Percentiles rank a stretch among this genome's conserved stretches.
These are phyloP conservation scores for Podila horticola DNA, from an alignment of 192 early-diverging fungal species.

Conservation along the genomic window DNA sequence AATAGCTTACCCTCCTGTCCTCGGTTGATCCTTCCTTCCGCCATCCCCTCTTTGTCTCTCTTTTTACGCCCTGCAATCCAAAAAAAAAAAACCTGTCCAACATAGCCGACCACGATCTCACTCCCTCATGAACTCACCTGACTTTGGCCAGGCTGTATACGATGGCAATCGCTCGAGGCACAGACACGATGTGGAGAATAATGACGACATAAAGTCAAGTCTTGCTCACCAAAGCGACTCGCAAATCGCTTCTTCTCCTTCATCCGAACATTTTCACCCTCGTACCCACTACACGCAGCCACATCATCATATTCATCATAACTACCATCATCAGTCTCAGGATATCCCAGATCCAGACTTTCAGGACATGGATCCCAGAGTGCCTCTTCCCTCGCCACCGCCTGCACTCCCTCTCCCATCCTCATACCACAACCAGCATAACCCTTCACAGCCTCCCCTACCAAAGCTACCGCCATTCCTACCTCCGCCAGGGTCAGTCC, in stretches of 20 bases:
- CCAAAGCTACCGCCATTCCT: conserved; percentile 32
- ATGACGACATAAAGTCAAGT: too few relatives aligned
- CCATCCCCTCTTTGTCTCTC: neutral
- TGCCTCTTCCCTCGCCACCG: neutral
- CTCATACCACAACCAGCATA: neutral
- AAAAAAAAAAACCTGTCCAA: neutral
- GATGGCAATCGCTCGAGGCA: too few relatives aligned
- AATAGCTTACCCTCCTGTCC: neutral
- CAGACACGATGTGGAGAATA: too few relatives aligned
- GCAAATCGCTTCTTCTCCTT: neutral
- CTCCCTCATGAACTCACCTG: neutral
- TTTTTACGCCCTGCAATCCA: neutral
- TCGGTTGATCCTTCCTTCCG: neutral
- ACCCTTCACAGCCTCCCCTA: neutral
- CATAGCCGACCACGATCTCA: too few relatives aligned
- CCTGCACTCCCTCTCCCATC: neutral
- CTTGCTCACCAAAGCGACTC: too few relatives aligned
- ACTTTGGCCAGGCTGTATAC: neutral
- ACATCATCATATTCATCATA: neutral
- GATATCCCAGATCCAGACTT: neutral
- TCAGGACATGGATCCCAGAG: neutral
- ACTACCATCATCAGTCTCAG: conserved; percentile 10
- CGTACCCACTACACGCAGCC: neutral
- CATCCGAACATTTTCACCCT: neutral
- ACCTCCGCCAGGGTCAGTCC: conserved; percentile 40